Base-by-base conservation (phyloP, 2,329 filamentous ascomycete genomes). In the Diplodia scrobiculata region DNA sequence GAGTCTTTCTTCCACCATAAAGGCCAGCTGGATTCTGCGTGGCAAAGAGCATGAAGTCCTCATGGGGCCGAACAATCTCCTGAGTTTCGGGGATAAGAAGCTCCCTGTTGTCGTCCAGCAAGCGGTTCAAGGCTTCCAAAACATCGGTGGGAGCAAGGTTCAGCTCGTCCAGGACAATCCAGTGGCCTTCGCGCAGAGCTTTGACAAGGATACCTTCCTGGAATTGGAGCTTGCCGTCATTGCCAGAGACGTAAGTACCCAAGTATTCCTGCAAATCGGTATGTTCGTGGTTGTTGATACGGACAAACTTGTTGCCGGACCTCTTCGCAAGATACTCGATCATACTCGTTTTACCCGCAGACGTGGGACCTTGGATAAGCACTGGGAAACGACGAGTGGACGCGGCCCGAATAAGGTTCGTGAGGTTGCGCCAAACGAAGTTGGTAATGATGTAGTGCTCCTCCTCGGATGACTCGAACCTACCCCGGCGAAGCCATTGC, bases 281-380 rank as follows among this genome's bases (percentile, higher is more conserved):
- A 74, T 99, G 95, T 75, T 99, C 96, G 78, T 99, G 95, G 71
- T 99, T 99, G 80, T 99, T 99, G 82, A 99, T 99, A 68, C 95
- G 88, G 51, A 99, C 92, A 74, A 98, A 99, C 73, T 91, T 95
- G 76, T 99, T 97, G 3, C 96, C 95, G 34, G 92, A 98, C 65
- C 91, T 90, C 73, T 96, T 95, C n/a, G 96, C 94, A 45, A 99
- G 84, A 75, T 97, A 97, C 78, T 98, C 94, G 50, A 99, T 96
- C 95, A 99, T 99, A 78, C 94, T 98, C 0, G 95, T 99, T 79
- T 99, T 99, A 69, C 95, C 95, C 13, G 94, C 91, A 5, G 96
- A 99, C 0, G 95, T 99, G 13, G 96, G 95, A 3, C 95, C 95
- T 77, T 99, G 95, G 21, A 99, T 90, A 10, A 99, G 83, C 58